Conservation (phyloP, 306 rosid species). For the Cucurbita argyrosperma region DNA sequence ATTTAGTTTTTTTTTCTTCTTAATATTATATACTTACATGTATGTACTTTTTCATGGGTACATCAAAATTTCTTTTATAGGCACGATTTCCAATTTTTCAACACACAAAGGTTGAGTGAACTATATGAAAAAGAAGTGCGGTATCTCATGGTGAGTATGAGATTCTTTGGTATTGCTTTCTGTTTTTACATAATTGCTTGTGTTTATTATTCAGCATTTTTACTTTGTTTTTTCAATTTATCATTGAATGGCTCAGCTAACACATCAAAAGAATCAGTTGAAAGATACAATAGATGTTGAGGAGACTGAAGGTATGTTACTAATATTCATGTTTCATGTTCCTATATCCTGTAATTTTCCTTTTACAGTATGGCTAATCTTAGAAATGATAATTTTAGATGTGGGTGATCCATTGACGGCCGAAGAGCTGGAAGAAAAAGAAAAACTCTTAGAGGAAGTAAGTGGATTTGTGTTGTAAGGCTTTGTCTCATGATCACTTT, state of each 20-base stretch:
- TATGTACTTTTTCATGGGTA: background rate
- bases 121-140: constrained; percentile 98
- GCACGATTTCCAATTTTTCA: constrained; percentile 94
- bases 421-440: constrained; percentile 92
- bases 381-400: constrained; percentile 26
- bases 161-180: background rate
- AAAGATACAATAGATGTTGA: constrained; percentile 94
- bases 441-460: constrained; percentile 68
- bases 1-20: background rate
- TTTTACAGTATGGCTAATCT: constrained; percentile 10
- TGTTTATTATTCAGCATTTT: background rate
- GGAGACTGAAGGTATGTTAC: constrained; percentile 65
- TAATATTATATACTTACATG: background rate
- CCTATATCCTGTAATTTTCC: background rate
- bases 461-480: constrained; percentile 11
- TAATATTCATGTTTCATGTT: background rate
- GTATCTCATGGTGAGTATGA: constrained; percentile 71
- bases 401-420: constrained; percentile 92
- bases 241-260: constrained; percentile 47
- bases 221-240: constrained; percentile 4
- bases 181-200: background rate
- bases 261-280: constrained; percentile 92
- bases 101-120: constrained; percentile 84
- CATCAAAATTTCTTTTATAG: constrained; percentile 17
- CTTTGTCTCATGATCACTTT: background rate